Evolutionary conservation across 2,329 filamentous ascomycete species (phyloP), one percentile per base, ranked within the genome.

Genomic region (Volutella citrinella): DNA sequence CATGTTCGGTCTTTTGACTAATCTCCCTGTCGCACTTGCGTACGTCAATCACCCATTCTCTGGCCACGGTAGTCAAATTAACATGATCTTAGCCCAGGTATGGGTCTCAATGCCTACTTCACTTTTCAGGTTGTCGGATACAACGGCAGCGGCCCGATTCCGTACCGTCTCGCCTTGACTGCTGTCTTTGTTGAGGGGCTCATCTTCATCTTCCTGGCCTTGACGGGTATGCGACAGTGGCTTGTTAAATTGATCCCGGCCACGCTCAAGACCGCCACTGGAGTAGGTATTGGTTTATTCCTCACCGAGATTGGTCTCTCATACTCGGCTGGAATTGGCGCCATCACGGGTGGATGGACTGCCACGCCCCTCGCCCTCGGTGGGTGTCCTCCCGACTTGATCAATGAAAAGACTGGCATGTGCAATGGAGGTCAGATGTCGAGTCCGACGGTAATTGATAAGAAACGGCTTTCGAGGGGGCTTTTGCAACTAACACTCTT

Each of bases 321-420:
- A 1, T 93, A 93, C 57, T 82, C 80, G 15, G 80, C 85, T 27
- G 89, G 89, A 36, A 90, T 95, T 50, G 88, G 89, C 12, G 74
- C 86, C 19, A 81, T 95, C 42, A 88, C 84, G 1, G 87, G 87
- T 18, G 78, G 78, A 5, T 59, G 57, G 10, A 59, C 59, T 15
- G 69, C 75, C 2, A 89, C 86, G 0, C 88, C 89, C 0, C 70
- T 93, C 19, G 76, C 87, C 21, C 70, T 95, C 27, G 88, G 79
- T 2, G 89, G 88, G 5, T 95, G 88, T 49, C 70, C 76, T 1
- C 52, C 69, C 1, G 70, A 81, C 28, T 70, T 70, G 30, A 62
- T 78, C 14, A 60, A 76, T 36, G 38, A 46, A 4, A 43, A 53
- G 6, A 69, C 61, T 3, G 73, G 72, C 12, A 65, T 72, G 46